Evolutionary conservation across 257 asterid genomes (phyloP), one percentile per base, ranked within the genome.

Genomic region (Lycium barbarum): DNA sequence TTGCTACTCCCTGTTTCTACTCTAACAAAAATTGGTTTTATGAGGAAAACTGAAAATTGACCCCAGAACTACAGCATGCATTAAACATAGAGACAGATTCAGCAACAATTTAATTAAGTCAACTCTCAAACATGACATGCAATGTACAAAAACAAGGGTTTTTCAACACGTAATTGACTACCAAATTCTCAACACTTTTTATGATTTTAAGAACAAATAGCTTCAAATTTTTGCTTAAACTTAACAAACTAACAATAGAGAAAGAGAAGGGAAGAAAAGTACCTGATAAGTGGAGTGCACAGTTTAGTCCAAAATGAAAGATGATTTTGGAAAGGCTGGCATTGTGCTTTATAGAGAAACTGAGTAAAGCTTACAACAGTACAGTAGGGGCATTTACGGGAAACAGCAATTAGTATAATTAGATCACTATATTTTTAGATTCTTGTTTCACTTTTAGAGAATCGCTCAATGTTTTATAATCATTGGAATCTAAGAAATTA

Each of bases 231-330:
- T 12, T 2, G 20, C 59, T 20, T 20, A 7, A 49, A 73, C 12
- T 20, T 22, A 5, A 45, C 55, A 72, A 73, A 73, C 7, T 47
- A 45, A 73, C 11, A 49, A 72, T 43, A 40, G 26, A 71, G 33
- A 59, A 10, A 26, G 40, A 20, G 40, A 63, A 26, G 71, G 18
- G 59, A 54, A 13, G 51, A 38, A 38, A 74, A 49, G 58, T 49
- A 74, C 81, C 81, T 74, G 61, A n/a, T 20, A 13, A 74, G 8
- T 74, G 20, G 43, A 49, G n/a, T 74, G 81, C 62, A 49, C 20
- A 74, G n/a, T 74, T 1, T 20, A 49, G 22, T 49, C 15, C 33
- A 36, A 15, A 38, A 14, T 0, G 20, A 20, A 14, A 11, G 43
- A 49, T 74, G 43, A 5, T 74, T 49, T 51, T 11, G 40, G 8